A percentile compares a stretch with the other conserved stretches of the same genome.
Evolutionary conservation across 495 filamentous ascomycete genomes (phyloP).

Genomic region (Terfezia claveryi): DNA sequence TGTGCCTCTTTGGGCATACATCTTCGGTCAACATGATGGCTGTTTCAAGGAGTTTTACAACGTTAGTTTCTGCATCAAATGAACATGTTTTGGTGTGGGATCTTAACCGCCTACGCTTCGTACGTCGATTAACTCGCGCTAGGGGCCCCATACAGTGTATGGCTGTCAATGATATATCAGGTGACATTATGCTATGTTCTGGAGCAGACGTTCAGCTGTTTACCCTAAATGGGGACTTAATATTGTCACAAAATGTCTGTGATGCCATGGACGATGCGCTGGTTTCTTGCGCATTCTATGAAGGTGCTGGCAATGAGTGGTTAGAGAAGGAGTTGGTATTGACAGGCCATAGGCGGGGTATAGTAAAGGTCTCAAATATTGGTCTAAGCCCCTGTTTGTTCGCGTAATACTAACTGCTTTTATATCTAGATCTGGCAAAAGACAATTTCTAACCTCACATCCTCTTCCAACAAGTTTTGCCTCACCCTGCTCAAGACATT

Average conservation of each 20-base stretch:
- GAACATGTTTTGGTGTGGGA: constrained; percentile 82
- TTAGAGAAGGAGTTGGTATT: constrained; percentile 68
- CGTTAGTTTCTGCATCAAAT: constrained; percentile 56
- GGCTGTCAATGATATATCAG: constrained; percentile 69
- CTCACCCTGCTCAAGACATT: constrained; percentile 37
- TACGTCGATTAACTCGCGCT: constrained; percentile 44
- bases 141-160: constrained; percentile 40
- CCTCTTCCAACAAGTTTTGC: constrained; percentile 3
- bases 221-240: constrained; percentile 63
- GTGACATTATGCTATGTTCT: constrained; percentile 66
- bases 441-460: background rate
- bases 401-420: background rate
- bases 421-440: background rate
- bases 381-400: background rate
- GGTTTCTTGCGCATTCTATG: constrained; percentile 73
- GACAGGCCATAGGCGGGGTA: constrained; percentile 64
- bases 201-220: constrained; percentile 54
- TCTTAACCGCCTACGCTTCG: constrained; percentile 66
- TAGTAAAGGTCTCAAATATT: constrained; percentile 42
- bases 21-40: constrained; percentile 59
- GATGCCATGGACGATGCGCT: constrained; percentile 50
- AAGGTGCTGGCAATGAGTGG: constrained; percentile 82
- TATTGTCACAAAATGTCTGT: constrained; percentile 62
- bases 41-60: constrained; percentile 66
- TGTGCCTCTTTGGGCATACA: constrained; percentile 74